A percentile compares a stretch with the other conserved stretches of the same genome.
Conservation (phyloP, 352 stramenopile species). For the Phytophthora sojae region DNA sequence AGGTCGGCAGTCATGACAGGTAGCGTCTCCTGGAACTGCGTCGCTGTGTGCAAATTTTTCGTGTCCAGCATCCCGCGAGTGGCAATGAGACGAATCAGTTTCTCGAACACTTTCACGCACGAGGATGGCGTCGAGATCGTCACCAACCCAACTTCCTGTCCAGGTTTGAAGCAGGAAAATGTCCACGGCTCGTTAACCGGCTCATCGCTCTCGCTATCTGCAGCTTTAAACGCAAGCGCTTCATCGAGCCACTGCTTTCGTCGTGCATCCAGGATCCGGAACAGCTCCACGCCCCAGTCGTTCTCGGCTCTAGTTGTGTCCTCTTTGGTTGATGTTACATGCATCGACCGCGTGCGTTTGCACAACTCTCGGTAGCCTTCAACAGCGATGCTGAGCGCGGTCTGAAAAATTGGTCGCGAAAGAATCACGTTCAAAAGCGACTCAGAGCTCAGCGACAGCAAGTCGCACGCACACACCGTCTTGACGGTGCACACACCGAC, state of each 20-base stretch:
- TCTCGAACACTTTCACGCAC: constrained; percentile 64
- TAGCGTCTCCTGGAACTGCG: constrained; percentile 31
- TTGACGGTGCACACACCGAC: constrained; percentile 47
- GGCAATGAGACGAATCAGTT: constrained; percentile 59
- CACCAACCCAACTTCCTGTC: constrained; percentile 38
- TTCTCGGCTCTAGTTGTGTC: constrained; percentile 34
- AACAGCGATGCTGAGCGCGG: constrained; percentile 44
- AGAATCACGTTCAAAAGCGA: constrained; percentile 57
- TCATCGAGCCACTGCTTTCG: constrained; percentile 54
- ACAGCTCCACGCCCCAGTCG: constrained; percentile 53
- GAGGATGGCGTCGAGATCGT: constrained; percentile 31
- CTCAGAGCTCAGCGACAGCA: constrained; percentile 46
- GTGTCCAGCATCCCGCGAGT: constrained; percentile 39
- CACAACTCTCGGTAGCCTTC: constrained; percentile 41
- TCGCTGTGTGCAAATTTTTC: constrained; percentile 11
- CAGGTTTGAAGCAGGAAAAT: constrained; percentile 24
- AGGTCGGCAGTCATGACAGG: constrained; percentile 28
- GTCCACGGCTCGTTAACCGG: constrained; percentile 37
- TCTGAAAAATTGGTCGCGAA: constrained; percentile 31
- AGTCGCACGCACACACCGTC: constrained; percentile 33
- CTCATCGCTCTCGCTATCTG: constrained; percentile 12
- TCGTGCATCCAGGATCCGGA: constrained; percentile 37
- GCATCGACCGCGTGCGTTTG: constrained; percentile 6
- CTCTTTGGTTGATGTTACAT: constrained; percentile 3
- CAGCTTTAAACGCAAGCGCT: constrained; percentile 17